Base-by-base conservation (phyloP, 1,284 basidiomycete species). In the Cryptococcus deneoformans region DNA sequence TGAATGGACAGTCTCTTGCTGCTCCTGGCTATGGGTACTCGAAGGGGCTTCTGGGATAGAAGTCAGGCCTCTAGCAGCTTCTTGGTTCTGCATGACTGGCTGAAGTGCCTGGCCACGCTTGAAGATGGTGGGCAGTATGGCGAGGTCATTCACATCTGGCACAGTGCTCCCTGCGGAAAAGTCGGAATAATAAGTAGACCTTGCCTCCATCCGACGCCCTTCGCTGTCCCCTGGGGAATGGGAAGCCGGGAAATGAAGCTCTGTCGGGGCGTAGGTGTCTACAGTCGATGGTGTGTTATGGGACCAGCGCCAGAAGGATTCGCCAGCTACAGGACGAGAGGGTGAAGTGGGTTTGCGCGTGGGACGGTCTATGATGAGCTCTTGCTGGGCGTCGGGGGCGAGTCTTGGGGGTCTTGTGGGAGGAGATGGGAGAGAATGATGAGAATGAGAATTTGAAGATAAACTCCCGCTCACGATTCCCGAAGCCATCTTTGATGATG, bases 111-210 rank as follows among this genome's bases (percentile, higher is more conserved):
- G 29, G 11, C n/a, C 36, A n/a, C 56, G 40, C n/a, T 54, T 55
- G 50, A 61, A 61, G 1, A 56, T 49, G 9, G 50, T 40, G 7
- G 59, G 59, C 38, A 61, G 24, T 11, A 50, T 38, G 11, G 48
- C 43, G 5, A 51, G 43, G 49, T 61, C 59, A 12, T 45, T 50
- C 9, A 61, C 47, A 29, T 61, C 59, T 5, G 59, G 59, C 11
- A 61, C 47, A 1, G 59, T 61, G 6, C 55, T 57, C 3, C 53
- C 56, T 35, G 59, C 59, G 10, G 56, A 58, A 24, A 58, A 61
- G 53, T 61, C 59, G 7, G 59, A 61, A 47, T 55, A 61, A 7
- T 58, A 51, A 14, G 59, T 61, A 0, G 56, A 58, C 10, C 59
- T 24, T 7, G n/a, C 12, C 2, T 44, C 43, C 1, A 44, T 44